A percentile compares a stretch with the other conserved stretches of the same genome.
Conservation (phyloP, 1,284 basidiomycete species). For the Heterobasidion parviporum region DNA sequence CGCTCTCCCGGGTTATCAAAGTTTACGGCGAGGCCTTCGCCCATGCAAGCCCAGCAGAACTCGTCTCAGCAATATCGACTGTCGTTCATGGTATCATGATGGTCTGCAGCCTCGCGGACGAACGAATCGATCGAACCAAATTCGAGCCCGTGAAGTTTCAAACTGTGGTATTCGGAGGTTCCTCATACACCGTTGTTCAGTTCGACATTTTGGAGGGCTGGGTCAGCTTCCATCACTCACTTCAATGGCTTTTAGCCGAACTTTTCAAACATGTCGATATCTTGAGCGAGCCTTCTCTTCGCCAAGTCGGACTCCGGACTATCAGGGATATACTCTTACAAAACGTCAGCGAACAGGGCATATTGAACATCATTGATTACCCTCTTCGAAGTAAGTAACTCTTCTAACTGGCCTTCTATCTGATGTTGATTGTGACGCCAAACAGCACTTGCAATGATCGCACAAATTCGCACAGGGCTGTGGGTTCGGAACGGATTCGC, state of each 20-base stretch:
- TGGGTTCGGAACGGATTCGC: conserved; percentile 98
- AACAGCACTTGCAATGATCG: conserved; percentile 81
- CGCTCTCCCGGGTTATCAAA: conserved; percentile 80
- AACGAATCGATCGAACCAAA: conserved; percentile 57
- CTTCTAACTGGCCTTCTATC: background rate
- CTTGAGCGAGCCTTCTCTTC: conserved; percentile 48
- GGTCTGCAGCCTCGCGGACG: conserved; percentile 57
- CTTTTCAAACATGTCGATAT: conserved; percentile 76
- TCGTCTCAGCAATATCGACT: conserved; percentile 61
- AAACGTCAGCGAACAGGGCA: conserved; percentile 51
- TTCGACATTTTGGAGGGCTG: conserved; percentile 77
- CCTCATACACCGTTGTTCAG: conserved; percentile 54
- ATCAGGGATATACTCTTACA: conserved; percentile 55
- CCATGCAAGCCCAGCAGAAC: conserved; percentile 45
- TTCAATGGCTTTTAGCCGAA: conserved; percentile 91
- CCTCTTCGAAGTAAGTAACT: conserved; percentile 68
- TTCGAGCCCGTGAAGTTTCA: conserved; percentile 59
- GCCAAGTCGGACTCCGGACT: conserved; percentile 40
- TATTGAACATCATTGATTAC: conserved; percentile 75
- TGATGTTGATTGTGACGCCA: background rate
- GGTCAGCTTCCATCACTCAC: conserved; percentile 92
- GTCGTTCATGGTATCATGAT: conserved; percentile 71
- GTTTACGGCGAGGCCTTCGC: conserved; percentile 80
- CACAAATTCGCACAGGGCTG: conserved; percentile 90
- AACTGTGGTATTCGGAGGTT: conserved; percentile 54